A percentile compares a stretch with the other conserved stretches of the same genome.
Evolutionary conservation across 1,284 basidiomycete genomes (phyloP).

Genomic region (Serendipita sp.): DNA sequence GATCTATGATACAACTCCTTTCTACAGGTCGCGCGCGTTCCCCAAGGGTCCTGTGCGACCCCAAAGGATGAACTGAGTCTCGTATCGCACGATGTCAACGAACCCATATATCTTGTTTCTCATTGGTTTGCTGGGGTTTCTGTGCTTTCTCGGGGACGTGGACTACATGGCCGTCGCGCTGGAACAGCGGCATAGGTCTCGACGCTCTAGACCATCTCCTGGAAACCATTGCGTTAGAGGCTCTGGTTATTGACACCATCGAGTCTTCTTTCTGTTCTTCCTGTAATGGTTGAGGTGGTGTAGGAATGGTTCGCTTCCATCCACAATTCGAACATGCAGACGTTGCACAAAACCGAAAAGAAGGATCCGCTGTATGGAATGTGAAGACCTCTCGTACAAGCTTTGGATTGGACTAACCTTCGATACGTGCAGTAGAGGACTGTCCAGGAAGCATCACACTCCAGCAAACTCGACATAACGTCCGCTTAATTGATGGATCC

Average conservation of each 20-base stretch:
- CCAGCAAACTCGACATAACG: background rate
- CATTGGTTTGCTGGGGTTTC: background rate
- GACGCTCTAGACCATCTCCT: background rate
- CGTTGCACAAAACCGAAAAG: background rate
- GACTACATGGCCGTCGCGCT: background rate
- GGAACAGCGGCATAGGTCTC: background rate
- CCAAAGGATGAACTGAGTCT: background rate
- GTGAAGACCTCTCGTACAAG: too few relatives aligned
- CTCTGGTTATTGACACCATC: too few relatives aligned
- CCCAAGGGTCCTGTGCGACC: background rate
- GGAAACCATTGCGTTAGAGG: background rate
- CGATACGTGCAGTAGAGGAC: background rate
- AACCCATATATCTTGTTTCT: background rate
- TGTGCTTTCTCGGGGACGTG: background rate
- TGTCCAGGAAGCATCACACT: background rate
- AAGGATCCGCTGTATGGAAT: too few relatives aligned
- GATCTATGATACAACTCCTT: background rate
- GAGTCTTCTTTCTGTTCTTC: background rate
- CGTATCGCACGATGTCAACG: background rate
- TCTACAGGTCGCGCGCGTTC: background rate
- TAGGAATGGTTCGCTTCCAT: background rate
- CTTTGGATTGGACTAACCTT: background rate
- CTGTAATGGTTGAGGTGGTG: background rate
- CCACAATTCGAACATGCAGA: background rate
- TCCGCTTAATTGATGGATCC: slow-evolving; percentile 2